Evolutionary conservation across 352 stramenopile genomes (phyloP).

Genomic region (Thraustotheca clavata): DNA sequence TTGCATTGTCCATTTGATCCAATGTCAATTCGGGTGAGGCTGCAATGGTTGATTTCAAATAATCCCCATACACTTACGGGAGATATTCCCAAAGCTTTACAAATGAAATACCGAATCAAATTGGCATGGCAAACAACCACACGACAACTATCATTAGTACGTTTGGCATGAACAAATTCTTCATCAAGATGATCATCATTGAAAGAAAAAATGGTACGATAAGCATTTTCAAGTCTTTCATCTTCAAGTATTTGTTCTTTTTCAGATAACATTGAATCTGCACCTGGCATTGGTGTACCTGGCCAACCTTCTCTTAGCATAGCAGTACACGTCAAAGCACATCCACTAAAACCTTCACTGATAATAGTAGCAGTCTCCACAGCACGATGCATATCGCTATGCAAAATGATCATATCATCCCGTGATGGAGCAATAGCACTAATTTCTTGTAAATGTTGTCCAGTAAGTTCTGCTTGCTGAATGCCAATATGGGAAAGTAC

Average conservation of each 20-base stretch:
- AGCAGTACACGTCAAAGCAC: constrained; percentile 31
- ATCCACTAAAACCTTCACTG: constrained; percentile 36
- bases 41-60: constrained; percentile 82
- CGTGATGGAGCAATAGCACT: constrained; percentile 46
- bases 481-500: constrained; percentile 72
- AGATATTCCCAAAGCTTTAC: constrained; percentile 51
- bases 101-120: constrained; percentile 76
- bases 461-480: constrained; percentile 60
- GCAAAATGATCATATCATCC: constrained; percentile 45
- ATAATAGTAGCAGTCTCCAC: constrained; percentile 67
- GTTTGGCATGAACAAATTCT: constrained; percentile 34
- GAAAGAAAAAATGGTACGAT: constrained; percentile 36
- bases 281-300: constrained; percentile 35
- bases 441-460: constrained; percentile 50
- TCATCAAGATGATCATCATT: constrained; percentile 13
- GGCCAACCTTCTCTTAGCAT: constrained; percentile 74
- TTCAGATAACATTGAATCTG: constrained; percentile 20
- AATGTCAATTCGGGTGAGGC: constrained; percentile 68
- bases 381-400: constrained; percentile 68
- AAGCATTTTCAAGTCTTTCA: constrained; percentile 56
- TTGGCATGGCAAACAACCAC: constrained; percentile 80
- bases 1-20: constrained; percentile 59
- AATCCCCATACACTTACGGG: constrained; percentile 56
- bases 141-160: constrained; percentile 30
- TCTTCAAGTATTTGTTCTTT: constrained; percentile 29